Conservation (phyloP, 2,329 filamentous ascomycete genomes). For the Lachnellula cervina region DNA sequence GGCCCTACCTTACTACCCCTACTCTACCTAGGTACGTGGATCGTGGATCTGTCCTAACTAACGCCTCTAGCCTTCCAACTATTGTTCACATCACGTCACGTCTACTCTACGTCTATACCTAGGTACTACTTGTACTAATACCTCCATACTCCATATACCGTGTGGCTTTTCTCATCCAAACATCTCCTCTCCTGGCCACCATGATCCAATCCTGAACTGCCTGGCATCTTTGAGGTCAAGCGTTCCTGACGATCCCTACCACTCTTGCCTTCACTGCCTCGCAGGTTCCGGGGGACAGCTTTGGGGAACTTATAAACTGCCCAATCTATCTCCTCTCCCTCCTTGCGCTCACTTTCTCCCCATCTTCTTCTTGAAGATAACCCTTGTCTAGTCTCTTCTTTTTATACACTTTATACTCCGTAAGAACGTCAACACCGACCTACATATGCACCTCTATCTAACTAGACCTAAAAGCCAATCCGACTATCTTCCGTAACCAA, state of each 20-base stretch:
- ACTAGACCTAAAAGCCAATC: background rate
- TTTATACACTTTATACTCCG: background rate
- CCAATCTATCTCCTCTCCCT: background rate
- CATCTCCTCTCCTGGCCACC: background rate
- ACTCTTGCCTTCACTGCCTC: conserved; percentile 1
- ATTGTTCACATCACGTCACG: too few species aligned
- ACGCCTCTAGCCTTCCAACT: too few species aligned
- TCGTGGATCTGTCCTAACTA: too few species aligned
- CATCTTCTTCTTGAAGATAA: background rate
- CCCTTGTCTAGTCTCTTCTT: conserved; percentile 1
- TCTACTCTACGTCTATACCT: background rate
- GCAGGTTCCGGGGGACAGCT: conserved; percentile 3
- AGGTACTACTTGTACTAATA: too few species aligned
- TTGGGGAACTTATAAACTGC: conserved; percentile 5
- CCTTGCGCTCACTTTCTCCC: background rate
- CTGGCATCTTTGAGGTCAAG: background rate
- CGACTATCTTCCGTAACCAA: conserved; percentile 9
- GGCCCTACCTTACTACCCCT: too few species aligned
- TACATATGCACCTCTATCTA: background rate
- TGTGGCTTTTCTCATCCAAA: background rate
- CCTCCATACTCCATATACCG: background rate
- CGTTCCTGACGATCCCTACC: conserved; percentile 21
- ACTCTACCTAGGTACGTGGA: too few species aligned
- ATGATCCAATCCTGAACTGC: background rate
- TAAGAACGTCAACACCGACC: background rate